Percentiles rank a stretch among this genome's conserved stretches.
phyloP scores from a whole-genome alignment of 2,329 filamentous ascomycete genomes.

The Alternaria arborescens region DNA sequence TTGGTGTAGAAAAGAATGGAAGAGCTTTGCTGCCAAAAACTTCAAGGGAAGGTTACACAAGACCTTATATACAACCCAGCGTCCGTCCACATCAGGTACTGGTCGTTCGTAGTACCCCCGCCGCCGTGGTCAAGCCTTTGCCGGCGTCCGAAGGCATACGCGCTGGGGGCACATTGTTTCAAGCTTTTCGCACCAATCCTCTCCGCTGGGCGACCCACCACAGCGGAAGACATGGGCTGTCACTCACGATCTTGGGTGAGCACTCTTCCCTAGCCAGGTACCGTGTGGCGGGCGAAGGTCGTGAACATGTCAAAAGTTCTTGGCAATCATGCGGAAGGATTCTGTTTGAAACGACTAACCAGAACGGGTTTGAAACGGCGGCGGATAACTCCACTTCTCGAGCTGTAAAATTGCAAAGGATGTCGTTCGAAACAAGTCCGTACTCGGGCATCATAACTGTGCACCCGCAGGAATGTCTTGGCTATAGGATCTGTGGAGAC shows the following conservation, averaged over 20 bases:
- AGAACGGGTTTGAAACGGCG: neutral
- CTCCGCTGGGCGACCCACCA: constrained; percentile 8
- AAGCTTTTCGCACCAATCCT: constrained; percentile 17
- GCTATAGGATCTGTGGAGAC: constrained; percentile 7
- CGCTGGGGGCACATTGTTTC: constrained; percentile 17
- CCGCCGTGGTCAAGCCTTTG: constrained; percentile 12
- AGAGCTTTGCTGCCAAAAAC: constrained; percentile 25
- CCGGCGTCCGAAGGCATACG: constrained; percentile 9
- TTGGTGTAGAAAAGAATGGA: constrained; percentile 25
- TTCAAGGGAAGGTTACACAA: constrained; percentile 4
- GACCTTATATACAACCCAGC: constrained; percentile 20
- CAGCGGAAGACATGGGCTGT: constrained; percentile 8
- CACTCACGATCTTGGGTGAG: constrained; percentile 14
- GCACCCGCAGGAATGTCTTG: constrained; percentile 18
- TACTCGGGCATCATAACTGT: constrained; percentile 10
- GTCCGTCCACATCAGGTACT: neutral
- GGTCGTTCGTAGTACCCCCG: constrained; percentile 4
- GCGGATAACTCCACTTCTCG: constrained; percentile 22
- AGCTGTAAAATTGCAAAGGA: constrained; percentile 21
- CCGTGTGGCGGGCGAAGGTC: constrained; percentile 9
- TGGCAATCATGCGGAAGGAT: constrained; percentile 18
- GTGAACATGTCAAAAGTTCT: constrained; percentile 9
- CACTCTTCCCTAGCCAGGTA: constrained; percentile 7
- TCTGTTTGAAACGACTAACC: constrained; percentile 30
- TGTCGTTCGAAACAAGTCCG: constrained; percentile 24